Evolutionary conservation across 2,329 filamentous ascomycete species (phyloP).

Genomic region (Xylariomycetidae sp.): DNA sequence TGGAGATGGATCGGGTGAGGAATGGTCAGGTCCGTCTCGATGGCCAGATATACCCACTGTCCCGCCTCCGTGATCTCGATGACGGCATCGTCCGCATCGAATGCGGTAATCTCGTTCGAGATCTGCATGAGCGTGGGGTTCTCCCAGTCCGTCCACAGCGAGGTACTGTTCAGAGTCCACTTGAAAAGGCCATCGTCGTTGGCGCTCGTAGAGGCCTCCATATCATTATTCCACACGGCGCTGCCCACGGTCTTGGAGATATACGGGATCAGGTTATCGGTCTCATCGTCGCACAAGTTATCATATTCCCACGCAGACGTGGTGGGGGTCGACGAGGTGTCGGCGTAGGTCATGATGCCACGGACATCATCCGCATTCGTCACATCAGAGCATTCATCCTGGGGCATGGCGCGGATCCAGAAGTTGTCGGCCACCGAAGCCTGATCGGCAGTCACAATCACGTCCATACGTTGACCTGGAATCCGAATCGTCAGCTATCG

Average conservation of each 20-base stretch:
- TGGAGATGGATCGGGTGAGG: slow-evolving; percentile 35
- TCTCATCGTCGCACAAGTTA: slow-evolving; percentile 30
- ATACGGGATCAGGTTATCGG: slow-evolving; percentile 28
- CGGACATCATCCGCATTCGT: slow-evolving; percentile 37
- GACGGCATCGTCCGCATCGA: slow-evolving; percentile 24
- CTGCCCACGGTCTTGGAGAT: slow-evolving; percentile 28
- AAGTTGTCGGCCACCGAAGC: slow-evolving; percentile 31
- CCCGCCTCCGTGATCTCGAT: slow-evolving; percentile 19
- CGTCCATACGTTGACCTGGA: slow-evolving; percentile 38
- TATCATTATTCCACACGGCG: slow-evolving; percentile 16
- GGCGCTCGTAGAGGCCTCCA: slow-evolving; percentile 20
- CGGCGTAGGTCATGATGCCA: slow-evolving; percentile 43
- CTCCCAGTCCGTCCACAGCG: slow-evolving; percentile 41
- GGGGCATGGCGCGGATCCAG: slow-evolving; percentile 44
- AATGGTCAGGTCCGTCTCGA: slow-evolving; percentile 24
- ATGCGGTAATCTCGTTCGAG: slow-evolving; percentile 18
- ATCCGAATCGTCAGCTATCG: slow-evolving; percentile 5
- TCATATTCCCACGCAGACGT: slow-evolving; percentile 13
- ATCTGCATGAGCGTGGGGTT: slow-evolving; percentile 38
- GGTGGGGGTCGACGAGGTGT: slow-evolving; percentile 12
- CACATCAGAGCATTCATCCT: slow-evolving; percentile 36
- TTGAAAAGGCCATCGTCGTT: slow-evolving; percentile 33
- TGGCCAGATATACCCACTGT: slow-evolving; percentile 30
- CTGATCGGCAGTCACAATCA: slow-evolving; percentile 39
- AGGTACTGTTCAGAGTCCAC: slow-evolving; percentile 46